Percentiles rank a stretch among this genome's conserved stretches.
These are phyloP conservation scores for Chaetomiaceae sp. DNA, from an alignment of 2,329 filamentous ascomycete genomes.

Conservation along the genomic window DNA sequence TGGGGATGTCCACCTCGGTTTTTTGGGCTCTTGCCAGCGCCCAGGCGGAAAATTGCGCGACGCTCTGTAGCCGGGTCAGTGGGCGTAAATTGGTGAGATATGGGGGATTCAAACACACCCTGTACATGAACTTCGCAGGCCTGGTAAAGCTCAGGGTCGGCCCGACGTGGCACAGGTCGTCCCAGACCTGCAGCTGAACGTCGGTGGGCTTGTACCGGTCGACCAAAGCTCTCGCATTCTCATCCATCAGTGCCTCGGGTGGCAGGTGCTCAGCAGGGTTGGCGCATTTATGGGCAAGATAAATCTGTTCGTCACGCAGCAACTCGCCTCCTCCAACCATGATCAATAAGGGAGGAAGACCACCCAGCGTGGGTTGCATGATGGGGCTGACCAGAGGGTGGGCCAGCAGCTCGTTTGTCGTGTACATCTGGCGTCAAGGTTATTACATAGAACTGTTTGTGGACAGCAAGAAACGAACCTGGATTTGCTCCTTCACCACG, in stretches of 20 bases:
- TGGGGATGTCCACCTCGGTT: conserved; percentile 71
- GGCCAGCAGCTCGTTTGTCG: conserved; percentile 76
- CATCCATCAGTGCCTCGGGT: conserved; percentile 56
- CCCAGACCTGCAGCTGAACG: conserved; percentile 94
- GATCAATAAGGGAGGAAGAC: conserved; percentile 80
- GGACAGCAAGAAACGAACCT: conserved; percentile 46
- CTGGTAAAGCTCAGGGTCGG: conserved; percentile 92
- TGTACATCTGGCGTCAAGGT: conserved; percentile 49
- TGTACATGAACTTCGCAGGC: conserved; percentile 96
- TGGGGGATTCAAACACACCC: conserved; percentile 38
- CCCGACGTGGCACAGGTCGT: conserved; percentile 87
- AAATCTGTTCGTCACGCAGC: conserved; percentile 90
- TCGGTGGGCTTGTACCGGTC: conserved; percentile 74
- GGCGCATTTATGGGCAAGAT: conserved; percentile 89
- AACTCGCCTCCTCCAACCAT: conserved; percentile 85
- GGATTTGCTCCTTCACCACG: conserved; percentile 84
- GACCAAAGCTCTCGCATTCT: conserved; percentile 55
- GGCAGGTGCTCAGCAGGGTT: conserved; percentile 74
- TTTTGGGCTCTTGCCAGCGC: conserved; percentile 78
- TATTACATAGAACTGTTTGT: conserved; percentile 16
- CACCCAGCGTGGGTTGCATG: conserved; percentile 82
- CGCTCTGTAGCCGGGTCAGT: conserved; percentile 36
- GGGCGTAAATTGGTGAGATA: not conserved
- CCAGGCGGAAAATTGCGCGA: conserved; percentile 93
- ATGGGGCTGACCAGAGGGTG: conserved; percentile 89